Base-by-base conservation (phyloP, 345 rosid genomes). In the Eucalyptus curtisii region DNA sequence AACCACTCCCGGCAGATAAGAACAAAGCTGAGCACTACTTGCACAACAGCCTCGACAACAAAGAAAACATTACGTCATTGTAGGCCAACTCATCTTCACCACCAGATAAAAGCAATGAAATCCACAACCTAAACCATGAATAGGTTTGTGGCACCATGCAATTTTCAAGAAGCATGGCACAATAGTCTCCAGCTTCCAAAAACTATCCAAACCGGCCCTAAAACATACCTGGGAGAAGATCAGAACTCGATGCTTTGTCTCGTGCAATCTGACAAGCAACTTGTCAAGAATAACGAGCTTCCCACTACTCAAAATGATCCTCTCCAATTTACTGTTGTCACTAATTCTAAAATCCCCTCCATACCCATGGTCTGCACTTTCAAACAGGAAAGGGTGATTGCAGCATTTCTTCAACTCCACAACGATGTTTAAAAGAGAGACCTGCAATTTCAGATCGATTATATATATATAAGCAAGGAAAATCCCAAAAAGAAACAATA, bases 361-460 rank as follows among this genome's bases (percentile, higher is more conserved):
- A 92, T 98, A 98, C 89, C 99, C 99, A 93, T 98, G 99, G 92
- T 98, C 99, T 17, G 99, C 99, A 92, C 99, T 98, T 95, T 98
- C 99, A 93, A 98, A 98, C 90, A 98, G 93, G 93, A 98, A 98
- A 50, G 99, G 99, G 88, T 98, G 99, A 88, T 98, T 98, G 94
- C 99, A 98, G 92, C 99, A 98, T 90, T 98, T 98, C 96, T 98
- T 98, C 95, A 98, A 89, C 94, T 98, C 99, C 87, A 98, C 99
- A 87, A 98, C 99, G 86, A 98, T 98, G 94, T 98, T 98, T 90
- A 98, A 90, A 91, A 98, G 99, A 57, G 99, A 98, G 89, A 98
- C 99, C 99, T 96, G 94, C 57, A 89, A 87, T 68, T 87, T 48
- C 27, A 47, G 87, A 86, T 49, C 8, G 20, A 86, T 52, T 53